These are phyloP conservation scores for Galeopsis tetrahit DNA, from an alignment of 257 asterid genomes.

Conservation along the genomic window DNA sequence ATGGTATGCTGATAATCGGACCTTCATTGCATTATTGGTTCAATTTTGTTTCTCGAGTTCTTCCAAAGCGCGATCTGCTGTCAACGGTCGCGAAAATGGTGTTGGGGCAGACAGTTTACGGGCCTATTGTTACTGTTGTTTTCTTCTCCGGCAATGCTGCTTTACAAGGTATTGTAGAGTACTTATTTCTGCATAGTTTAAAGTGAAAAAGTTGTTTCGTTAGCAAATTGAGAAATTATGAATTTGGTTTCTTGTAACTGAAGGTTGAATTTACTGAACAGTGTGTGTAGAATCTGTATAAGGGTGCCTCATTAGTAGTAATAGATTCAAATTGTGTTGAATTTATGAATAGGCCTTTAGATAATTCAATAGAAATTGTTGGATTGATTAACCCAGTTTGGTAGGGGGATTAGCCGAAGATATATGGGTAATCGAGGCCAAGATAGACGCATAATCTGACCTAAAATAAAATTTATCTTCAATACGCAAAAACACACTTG, in stretches of 20 bases:
- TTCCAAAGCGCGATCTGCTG: conserved; percentile 68
- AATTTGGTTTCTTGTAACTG: too few relatives aligned
- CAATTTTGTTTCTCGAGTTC: conserved; percentile 57
- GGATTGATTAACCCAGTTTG: too few relatives aligned
- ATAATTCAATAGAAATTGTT: too few relatives aligned
- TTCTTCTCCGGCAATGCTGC: conserved; percentile 86
- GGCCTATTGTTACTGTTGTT: conserved; percentile 61
- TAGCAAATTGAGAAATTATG: too few relatives aligned
- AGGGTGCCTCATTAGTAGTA: background rate
- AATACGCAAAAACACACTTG: too few relatives aligned
- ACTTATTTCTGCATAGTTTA: background rate
- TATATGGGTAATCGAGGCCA: too few relatives aligned
- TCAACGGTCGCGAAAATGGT: conserved; percentile 71
- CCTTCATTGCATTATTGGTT: conserved; percentile 61
- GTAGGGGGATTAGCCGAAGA: too few relatives aligned
- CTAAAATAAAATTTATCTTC: too few relatives aligned
- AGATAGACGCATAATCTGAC: too few relatives aligned
- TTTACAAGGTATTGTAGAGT: conserved; percentile 68
- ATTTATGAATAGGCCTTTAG: background rate
- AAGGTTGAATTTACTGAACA: background rate
- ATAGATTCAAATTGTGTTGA: too few relatives aligned
- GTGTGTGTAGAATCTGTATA: background rate
- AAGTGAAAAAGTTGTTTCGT: too few relatives aligned
- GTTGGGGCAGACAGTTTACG: conserved; percentile 76
- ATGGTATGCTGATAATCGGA: conserved; percentile 50